A percentile compares a stretch with the other conserved stretches of the same genome.
Evolutionary conservation across 768 basidiomycete species (phyloP).

Genomic region (Pholiota molesta): DNA sequence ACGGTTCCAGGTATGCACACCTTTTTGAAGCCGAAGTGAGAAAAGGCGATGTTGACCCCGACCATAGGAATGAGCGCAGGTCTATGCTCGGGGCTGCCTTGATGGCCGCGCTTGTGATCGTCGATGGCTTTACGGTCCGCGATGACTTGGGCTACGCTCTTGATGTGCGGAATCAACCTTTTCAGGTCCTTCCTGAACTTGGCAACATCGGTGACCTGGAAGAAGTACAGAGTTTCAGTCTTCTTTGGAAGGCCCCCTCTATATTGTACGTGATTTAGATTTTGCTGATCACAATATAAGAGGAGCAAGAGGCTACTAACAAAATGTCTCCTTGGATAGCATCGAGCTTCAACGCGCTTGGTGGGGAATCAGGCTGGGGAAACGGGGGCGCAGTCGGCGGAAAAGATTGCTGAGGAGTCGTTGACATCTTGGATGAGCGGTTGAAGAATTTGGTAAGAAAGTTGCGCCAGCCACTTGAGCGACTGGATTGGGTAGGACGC

Average conservation of each 20-base stretch:
- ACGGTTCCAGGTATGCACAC: constrained; percentile 23
- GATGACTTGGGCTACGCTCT: constrained; percentile 45
- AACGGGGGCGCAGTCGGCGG: background rate
- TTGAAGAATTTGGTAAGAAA: background rate
- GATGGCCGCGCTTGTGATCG: constrained; percentile 40
- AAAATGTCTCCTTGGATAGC: constrained; percentile 6
- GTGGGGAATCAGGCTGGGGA: background rate
- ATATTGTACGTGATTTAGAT: constrained; percentile 1
- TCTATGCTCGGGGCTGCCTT: background rate
- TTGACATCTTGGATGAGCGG: background rate
- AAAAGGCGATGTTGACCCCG: constrained; percentile 58
- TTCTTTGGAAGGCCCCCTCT: constrained; percentile 61
- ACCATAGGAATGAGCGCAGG: constrained; percentile 38
- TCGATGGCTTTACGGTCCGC: constrained; percentile 42
- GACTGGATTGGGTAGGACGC: too few species aligned
- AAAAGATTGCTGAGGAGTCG: background rate
- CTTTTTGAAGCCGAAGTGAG: constrained; percentile 46
- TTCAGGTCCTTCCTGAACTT: constrained; percentile 46
- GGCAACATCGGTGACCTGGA: constrained; percentile 46
- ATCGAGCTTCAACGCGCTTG: background rate
- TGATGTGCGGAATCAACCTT: constrained; percentile 47
- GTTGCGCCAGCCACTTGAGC: too few species aligned
- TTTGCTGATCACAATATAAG: background rate
- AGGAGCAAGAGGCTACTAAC: background rate
- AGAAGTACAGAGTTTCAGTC: constrained; percentile 53